A percentile compares a stretch with the other conserved stretches of the same genome.
Conservation (phyloP, 495 filamentous ascomycete species). For the Tuber melanosporum region DNA sequence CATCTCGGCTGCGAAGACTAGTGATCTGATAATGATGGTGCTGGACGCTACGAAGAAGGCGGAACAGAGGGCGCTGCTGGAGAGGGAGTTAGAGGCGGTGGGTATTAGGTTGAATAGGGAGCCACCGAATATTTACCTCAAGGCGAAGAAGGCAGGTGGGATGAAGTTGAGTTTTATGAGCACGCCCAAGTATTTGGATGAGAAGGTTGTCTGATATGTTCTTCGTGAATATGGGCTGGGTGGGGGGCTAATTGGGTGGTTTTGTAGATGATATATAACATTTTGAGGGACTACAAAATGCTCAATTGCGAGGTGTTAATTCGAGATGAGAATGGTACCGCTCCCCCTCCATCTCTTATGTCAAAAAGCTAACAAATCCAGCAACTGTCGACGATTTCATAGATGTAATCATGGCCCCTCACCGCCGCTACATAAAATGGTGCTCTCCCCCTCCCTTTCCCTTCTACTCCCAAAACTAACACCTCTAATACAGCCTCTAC, state of each 20-base stretch:
- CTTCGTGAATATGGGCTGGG: not conserved
- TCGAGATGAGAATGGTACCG: slow-evolving; percentile 76
- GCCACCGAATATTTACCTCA: slow-evolving; percentile 99
- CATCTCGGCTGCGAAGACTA: slow-evolving; percentile 98
- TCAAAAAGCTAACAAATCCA: slow-evolving; percentile 34
- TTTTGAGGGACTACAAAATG: slow-evolving; percentile 96
- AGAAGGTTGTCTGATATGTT: slow-evolving; percentile 52
- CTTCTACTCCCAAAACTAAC: slow-evolving; percentile 3
- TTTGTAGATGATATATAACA: slow-evolving; percentile 74
- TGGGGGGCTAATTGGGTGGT: slow-evolving; percentile 10
- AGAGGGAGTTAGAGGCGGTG: slow-evolving; percentile 91
- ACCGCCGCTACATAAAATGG: slow-evolving; percentile 87
- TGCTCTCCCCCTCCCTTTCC: slow-evolving; percentile 33
- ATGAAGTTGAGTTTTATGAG: slow-evolving; percentile 96
- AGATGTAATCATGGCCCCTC: slow-evolving; percentile 98
- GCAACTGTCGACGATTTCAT: slow-evolving; percentile 98
- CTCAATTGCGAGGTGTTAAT: slow-evolving; percentile 95
- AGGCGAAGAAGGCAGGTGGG: slow-evolving; percentile 90
- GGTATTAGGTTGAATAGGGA: slow-evolving; percentile 90
- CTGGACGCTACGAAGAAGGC: slow-evolving; percentile 95
- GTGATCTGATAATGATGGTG: slow-evolving; percentile 94
- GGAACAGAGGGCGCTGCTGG: slow-evolving; percentile 83
- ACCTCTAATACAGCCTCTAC: slow-evolving; percentile 62
- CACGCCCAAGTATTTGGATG: slow-evolving; percentile 83
- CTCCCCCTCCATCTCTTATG: not conserved